Percentiles rank a stretch among this genome's conserved stretches.
These are phyloP conservation scores for Phytophthora rubi DNA, from an alignment of 352 stramenopile genomes.

Conservation along the genomic window DNA sequence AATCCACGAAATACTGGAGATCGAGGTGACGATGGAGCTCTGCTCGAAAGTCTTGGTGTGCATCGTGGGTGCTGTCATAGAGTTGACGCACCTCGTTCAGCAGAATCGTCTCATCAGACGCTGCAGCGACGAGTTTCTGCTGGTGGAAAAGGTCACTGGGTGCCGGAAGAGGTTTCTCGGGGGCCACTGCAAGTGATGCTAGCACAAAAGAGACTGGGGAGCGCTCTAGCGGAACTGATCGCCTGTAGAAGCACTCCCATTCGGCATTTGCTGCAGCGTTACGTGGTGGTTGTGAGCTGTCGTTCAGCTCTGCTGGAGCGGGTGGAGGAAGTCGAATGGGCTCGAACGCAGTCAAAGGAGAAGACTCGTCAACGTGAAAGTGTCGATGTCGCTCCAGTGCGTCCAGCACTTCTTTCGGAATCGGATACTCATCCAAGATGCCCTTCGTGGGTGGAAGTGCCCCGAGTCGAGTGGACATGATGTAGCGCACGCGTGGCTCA, in stretches of 20 bases:
- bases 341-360: conserved; percentile 69
- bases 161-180: conserved; percentile 51
- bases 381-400: conserved; percentile 68
- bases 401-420: conserved; percentile 72
- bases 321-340: conserved; percentile 30
- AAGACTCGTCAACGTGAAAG: conserved; percentile 67
- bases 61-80: conserved; percentile 70
- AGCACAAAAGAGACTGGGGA: conserved; percentile 77
- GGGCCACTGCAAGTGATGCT: conserved; percentile 55
- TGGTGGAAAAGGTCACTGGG: conserved; percentile 76
- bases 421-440: conserved; percentile 77
- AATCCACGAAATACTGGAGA: conserved; percentile 66
- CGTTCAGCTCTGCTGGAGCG: conserved; percentile 5
- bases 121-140: conserved; percentile 46
- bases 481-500: conserved; percentile 66
- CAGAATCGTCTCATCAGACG: conserved; percentile 58
- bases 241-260: conserved; percentile 70
- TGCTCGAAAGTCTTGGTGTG: conserved; percentile 62
- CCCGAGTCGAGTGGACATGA: conserved; percentile 67
- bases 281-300: not conserved
- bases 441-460: conserved; percentile 61
- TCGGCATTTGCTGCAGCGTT: conserved; percentile 21
- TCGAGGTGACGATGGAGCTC: conserved; percentile 68
- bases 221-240: conserved; percentile 65
- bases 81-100: conserved; percentile 70